These are phyloP conservation scores for Hericium rajendrae DNA, from an alignment of 768 basidiomycete genomes.

Conservation along the genomic window DNA sequence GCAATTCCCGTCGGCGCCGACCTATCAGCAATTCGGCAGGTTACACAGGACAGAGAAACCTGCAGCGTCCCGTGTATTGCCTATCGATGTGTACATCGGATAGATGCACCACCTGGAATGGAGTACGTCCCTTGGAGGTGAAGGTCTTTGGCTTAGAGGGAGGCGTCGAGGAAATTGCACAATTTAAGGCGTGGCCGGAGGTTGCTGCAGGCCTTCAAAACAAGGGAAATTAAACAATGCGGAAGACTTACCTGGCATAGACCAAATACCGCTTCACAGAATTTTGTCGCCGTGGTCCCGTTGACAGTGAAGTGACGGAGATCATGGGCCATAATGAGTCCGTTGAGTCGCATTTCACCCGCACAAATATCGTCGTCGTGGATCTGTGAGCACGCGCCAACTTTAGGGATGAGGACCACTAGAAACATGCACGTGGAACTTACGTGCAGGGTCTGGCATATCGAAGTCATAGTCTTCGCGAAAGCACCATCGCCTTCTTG, in stretches of 20 bases:
- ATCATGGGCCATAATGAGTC: neutral
- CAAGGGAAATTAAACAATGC: neutral
- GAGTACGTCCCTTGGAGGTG: neutral
- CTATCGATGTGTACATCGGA: slow-evolving; percentile 1
- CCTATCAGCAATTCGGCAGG: neutral
- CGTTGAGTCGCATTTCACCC: neutral
- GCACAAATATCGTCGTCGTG: slow-evolving; percentile 1
- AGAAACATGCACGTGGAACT: neutral
- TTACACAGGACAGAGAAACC: neutral
- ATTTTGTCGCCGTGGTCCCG: neutral
- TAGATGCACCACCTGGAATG: slow-evolving; percentile 3
- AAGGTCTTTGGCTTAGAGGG: neutral
- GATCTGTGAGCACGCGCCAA: neutral
- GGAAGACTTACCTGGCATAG: slow-evolving; percentile 1
- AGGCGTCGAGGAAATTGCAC: neutral
- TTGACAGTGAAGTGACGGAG: neutral
- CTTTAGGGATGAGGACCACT: neutral
- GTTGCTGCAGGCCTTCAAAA: neutral
- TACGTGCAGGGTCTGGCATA: neutral
- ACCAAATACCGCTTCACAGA: slow-evolving; percentile 1
- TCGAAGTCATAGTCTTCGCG: neutral
- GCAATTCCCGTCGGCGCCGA: slow-evolving; percentile 1
- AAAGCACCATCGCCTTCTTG: neutral
- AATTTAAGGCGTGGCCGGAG: neutral
- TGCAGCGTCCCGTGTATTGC: neutral